Base-by-base conservation (phyloP, 805 yeast genomes). In the Maudiozyma turicensis region DNA sequence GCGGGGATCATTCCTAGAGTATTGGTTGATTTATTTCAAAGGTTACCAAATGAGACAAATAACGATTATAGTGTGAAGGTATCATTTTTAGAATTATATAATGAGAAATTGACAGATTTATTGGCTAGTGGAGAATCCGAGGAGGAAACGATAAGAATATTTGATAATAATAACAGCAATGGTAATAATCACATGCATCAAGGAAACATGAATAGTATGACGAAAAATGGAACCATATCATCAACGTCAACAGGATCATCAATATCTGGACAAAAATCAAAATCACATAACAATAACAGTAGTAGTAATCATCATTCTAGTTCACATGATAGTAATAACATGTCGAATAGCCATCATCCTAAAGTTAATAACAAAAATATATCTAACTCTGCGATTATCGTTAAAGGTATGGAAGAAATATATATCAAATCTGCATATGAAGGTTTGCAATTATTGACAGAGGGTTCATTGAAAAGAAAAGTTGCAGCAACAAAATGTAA, bases 401-500 rank as follows among this genome's bases (percentile, higher is more conserved):
- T 80, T 5, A 78, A 76, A 52, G 84, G 84, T 5, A 74, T 78
- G 73, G 78, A 77, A 45, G 82, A 78, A 51, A 63, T 72, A 5
- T 75, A 69, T 53, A 72, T 80, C 47, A 72, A 72, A 49, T 60
- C 69, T 30, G 76, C 80, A 0, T 64, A 62, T n/a, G 76, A 77
- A 45, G 84, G 83, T 5, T 64, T 80, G 52, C 61, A 70, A 44
- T 54, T 76, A 3, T 68, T 86, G 15, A 72, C 72, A 32, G 71
- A 71, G 40, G 93, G 95, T 1, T 74, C 84, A 0, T 62, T 68
- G 42, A 75, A 76, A 48, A 74, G 95, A 43, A 82, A 79, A 57
- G 87, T 86, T 1, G 91, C 91, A 2, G 74, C 86, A 28, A 87
- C 95, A 0, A 82, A 81, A 60, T 75, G 88, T 52, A 86, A 86